These are phyloP conservation scores for Diaporthe amygdali DNA, from an alignment of 2,329 filamentous ascomycete genomes.

Conservation along the genomic window DNA sequence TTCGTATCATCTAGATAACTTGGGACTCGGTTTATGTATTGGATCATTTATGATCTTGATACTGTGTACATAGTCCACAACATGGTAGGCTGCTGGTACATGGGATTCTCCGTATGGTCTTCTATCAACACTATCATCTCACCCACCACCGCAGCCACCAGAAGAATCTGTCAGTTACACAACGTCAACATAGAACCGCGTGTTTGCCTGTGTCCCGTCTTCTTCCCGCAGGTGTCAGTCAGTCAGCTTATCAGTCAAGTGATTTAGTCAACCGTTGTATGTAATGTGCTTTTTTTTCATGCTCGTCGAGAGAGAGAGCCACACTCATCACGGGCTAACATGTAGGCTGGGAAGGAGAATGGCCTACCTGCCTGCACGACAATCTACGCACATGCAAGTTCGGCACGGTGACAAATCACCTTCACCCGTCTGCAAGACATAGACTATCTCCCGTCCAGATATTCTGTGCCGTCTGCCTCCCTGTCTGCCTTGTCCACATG, in stretches of 20 bases:
- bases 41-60: too few relatives aligned
- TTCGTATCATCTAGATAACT: too few relatives aligned
- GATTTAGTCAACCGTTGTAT: not conserved
- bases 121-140: not conserved
- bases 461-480: not conserved
- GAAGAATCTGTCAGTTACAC: not conserved
- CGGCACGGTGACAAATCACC: not conserved
- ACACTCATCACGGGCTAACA: not conserved
- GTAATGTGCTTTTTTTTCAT: not conserved
- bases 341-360: not conserved
- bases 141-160: not conserved
- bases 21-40: too few relatives aligned
- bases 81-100: too few relatives aligned
- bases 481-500: not conserved
- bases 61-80: too few relatives aligned
- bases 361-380: not conserved
- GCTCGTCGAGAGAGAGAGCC: not conserved
- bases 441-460: not conserved
- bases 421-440: slow-evolving; percentile 4
- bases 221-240: slow-evolving; percentile 10
- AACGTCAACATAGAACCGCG: not conserved
- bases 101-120: not conserved
- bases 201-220: not conserved
- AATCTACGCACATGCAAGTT: not conserved
- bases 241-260: slow-evolving; percentile 15